phyloP scores from a whole-genome alignment of 805 yeast species.

The Dipodascopsis uninucleata region DNA sequence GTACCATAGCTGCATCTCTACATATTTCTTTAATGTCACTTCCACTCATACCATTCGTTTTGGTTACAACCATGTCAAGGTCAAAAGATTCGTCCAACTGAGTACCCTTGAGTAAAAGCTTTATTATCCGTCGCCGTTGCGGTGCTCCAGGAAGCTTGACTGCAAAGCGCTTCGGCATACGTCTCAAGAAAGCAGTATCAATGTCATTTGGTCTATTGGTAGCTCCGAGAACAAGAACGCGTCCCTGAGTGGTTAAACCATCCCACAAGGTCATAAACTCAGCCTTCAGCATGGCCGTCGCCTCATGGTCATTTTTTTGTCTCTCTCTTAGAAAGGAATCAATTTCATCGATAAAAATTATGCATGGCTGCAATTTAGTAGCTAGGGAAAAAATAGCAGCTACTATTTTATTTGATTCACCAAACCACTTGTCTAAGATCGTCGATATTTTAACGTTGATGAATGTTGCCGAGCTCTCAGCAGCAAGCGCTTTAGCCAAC shows the following conservation, averaged over 20 bases:
- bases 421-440: conserved; percentile 96
- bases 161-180: conserved; percentile 87
- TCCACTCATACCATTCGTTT: conserved; percentile 79
- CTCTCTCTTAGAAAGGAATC: conserved; percentile 91
- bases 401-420: conserved; percentile 89
- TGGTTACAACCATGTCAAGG: conserved; percentile 52
- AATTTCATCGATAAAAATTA: conserved; percentile 91
- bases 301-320: conserved; percentile 81
- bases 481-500: conserved; percentile 93
- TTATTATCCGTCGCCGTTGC: conserved; percentile 68
- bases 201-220: conserved; percentile 90
- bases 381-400: conserved; percentile 92
- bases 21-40: conserved; percentile 88
- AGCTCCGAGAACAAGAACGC: conserved; percentile 87
- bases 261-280: conserved; percentile 99
- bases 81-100: conserved; percentile 58
- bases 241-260: conserved; percentile 60
- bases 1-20: conserved; percentile 86
- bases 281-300: conserved; percentile 90
- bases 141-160: conserved; percentile 64
- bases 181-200: conserved; percentile 84
- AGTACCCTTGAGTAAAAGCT: conserved; percentile 65
- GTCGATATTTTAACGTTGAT: conserved; percentile 89
- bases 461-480: conserved; percentile 87
- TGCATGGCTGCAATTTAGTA: conserved; percentile 85